Conservation (phyloP, 1,139 yeast genomes). For the Keqinozyma sinolaborantium region DNA sequence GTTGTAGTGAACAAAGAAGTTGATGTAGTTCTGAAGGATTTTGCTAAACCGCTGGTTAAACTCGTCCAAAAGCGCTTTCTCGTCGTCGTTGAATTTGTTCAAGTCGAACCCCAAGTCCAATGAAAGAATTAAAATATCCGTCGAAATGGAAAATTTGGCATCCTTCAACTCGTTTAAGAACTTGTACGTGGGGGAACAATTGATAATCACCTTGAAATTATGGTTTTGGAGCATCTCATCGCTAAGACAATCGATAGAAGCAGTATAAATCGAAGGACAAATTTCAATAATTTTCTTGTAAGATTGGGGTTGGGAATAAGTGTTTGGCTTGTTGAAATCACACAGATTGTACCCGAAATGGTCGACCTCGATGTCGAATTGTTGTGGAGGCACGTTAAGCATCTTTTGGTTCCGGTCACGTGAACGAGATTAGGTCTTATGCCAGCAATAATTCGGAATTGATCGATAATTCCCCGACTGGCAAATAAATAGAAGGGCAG, state of each 20-base stretch:
- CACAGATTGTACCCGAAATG: neutral
- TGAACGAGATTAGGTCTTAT: no score
- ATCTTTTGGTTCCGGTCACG: neutral
- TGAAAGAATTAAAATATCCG: constrained; percentile 37
- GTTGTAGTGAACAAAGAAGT: constrained; percentile 34
- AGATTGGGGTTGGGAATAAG: neutral
- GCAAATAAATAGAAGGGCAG: no score
- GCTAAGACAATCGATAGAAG: constrained; percentile 6
- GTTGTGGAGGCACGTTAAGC: neutral
- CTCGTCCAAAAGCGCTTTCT: constrained; percentile 17
- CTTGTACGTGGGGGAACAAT: constrained; percentile 34
- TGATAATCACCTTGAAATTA: constrained; percentile 38
- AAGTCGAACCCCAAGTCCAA: constrained; percentile 35
- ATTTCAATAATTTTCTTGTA: constrained; percentile 1
- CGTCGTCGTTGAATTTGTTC: constrained; percentile 15
- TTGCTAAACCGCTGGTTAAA: constrained; percentile 28
- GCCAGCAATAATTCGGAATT: no score
- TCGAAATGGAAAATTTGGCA: constrained; percentile 23
- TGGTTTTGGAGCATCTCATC: constrained; percentile 16
- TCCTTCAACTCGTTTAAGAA: constrained; percentile 24
- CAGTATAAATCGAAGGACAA: constrained; percentile 11
- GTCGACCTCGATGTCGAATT: neutral
- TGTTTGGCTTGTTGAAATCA: neutral
- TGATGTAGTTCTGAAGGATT: constrained; percentile 37
- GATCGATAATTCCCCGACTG: no score